Conservation (phyloP, 1,139 yeast genomes). For the Lodderomyces metapsilosis region DNA sequence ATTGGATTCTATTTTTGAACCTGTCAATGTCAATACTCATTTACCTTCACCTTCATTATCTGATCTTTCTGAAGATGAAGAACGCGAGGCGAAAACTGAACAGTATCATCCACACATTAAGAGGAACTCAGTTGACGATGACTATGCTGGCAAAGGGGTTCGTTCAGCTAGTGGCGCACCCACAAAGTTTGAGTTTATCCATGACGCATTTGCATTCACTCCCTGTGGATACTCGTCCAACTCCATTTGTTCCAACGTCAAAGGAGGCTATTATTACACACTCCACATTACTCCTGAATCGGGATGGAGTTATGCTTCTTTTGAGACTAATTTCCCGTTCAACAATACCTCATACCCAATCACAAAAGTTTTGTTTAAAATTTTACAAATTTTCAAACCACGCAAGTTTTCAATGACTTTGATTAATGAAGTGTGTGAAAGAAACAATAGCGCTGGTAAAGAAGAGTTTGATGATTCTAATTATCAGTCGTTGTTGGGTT, state of each 20-base stretch:
- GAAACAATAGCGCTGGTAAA: too few species aligned
- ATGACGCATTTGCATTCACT: slow-evolving; percentile 89
- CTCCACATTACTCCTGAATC: slow-evolving; percentile 92
- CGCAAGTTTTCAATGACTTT: slow-evolving; percentile 74
- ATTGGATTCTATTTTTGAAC: slow-evolving; percentile 57
- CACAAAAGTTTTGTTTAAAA: slow-evolving; percentile 30
- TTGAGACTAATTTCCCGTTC: slow-evolving; percentile 79
- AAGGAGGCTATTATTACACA: slow-evolving; percentile 73
- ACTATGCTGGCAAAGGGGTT: not conserved
- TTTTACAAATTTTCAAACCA: slow-evolving; percentile 69
- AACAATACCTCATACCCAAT: slow-evolving; percentile 39
- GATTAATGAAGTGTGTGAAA: slow-evolving; percentile 33
- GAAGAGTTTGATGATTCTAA: slow-evolving; percentile 14
- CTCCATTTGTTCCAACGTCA: slow-evolving; percentile 56
- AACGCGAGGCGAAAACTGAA: too few species aligned
- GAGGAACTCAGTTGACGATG: not conserved
- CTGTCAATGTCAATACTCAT: slow-evolving; percentile 16
- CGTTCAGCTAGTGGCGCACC: not conserved
- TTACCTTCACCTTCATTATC: slow-evolving; percentile 41
- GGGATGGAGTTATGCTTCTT: slow-evolving; percentile 95
- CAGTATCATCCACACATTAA: too few species aligned
- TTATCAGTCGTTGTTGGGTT: slow-evolving; percentile 30
- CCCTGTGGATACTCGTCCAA: slow-evolving; percentile 97
- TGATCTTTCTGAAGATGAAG: slow-evolving; percentile 25
- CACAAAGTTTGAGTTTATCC: slow-evolving; percentile 37